Conservation (phyloP, 1,284 basidiomycete species). For the Cryptococcus sp. region DNA sequence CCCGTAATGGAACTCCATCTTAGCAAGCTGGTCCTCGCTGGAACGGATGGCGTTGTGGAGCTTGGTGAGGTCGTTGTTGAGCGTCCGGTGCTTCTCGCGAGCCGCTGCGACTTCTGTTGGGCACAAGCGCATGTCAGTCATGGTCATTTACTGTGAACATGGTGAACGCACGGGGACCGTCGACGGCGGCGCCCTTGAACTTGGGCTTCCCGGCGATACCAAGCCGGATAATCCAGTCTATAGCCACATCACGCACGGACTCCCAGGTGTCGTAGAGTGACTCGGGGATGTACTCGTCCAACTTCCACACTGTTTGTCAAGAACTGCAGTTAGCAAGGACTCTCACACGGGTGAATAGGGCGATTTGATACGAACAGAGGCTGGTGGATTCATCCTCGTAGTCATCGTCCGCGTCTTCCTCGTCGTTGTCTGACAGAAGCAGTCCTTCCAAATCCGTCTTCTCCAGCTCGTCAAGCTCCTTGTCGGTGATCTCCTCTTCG, state of each 20-base stretch:
- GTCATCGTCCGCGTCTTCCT: constrained; percentile 27
- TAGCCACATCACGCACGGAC: constrained; percentile 61
- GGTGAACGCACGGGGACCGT: constrained; percentile 39
- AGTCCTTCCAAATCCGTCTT: constrained; percentile 69
- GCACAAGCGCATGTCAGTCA: not conserved
- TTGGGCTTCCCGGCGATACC: constrained; percentile 54
- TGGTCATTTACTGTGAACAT: not conserved
- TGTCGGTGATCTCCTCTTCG: constrained; percentile 47
- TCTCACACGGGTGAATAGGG: not conserved
- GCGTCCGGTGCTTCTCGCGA: constrained; percentile 56
- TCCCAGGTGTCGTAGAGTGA: constrained; percentile 72
- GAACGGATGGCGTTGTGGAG: constrained; percentile 26
- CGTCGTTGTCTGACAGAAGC: constrained; percentile 68
- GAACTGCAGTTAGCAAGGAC: not conserved
- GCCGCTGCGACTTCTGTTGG: constrained; percentile 52
- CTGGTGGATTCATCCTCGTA: constrained; percentile 26
- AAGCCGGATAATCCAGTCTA: constrained; percentile 64
- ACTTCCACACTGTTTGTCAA: constrained; percentile 64
- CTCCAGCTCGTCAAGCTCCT: constrained; percentile 65
- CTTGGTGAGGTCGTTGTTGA: constrained; percentile 52
- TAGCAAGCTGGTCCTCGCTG: constrained; percentile 31
- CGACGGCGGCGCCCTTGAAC: constrained; percentile 11
- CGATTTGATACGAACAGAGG: constrained; percentile 15
- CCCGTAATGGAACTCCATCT: constrained; percentile 68
- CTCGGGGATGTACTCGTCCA: constrained; percentile 85